Conservation (phyloP, 2,329 filamentous ascomycete genomes). For the Xylariaceae sp. region DNA sequence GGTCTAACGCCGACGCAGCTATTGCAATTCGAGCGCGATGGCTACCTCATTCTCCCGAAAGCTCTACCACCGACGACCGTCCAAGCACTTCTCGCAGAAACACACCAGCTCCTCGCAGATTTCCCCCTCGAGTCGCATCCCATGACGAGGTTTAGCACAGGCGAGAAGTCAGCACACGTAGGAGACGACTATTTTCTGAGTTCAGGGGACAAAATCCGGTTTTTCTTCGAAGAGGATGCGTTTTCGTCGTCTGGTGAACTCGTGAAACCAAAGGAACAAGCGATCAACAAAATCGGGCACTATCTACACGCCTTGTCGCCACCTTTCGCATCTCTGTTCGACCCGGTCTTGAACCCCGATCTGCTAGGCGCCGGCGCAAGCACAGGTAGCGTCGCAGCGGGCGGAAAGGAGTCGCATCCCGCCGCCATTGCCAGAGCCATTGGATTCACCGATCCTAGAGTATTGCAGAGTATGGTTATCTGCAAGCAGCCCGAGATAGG, state of each 20-base stretch:
- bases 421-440: constrained; percentile 65
- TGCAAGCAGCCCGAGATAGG: constrained; percentile 98
- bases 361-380: constrained; percentile 38
- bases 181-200: constrained; percentile 92
- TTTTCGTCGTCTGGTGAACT: constrained; percentile 56
- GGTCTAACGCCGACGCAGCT: constrained; percentile 72
- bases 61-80: constrained; percentile 67
- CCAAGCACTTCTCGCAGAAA: constrained; percentile 66
- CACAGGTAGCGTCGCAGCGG: constrained; percentile 35
- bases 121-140: constrained; percentile 83
- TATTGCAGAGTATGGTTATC: constrained; percentile 93
- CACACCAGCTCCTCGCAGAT: constrained; percentile 65
- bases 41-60: constrained; percentile 82
- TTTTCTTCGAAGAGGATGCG: constrained; percentile 96
- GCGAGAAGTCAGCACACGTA: constrained; percentile 70
- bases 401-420: constrained; percentile 38
- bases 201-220: constrained; percentile 87
- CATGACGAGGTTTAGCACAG: constrained; percentile 90
- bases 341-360: constrained; percentile 43
- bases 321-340: constrained; percentile 58
- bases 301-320: constrained; percentile 66
- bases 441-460: constrained; percentile 71
- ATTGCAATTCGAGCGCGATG: constrained; percentile 70
- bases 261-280: constrained; percentile 71
- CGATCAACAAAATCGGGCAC: constrained; percentile 89